Percentiles rank a stretch among this genome's conserved stretches.
Evolutionary conservation across 768 basidiomycete genomes (phyloP).

Genomic region (Strobilomyces echinocephalus): DNA sequence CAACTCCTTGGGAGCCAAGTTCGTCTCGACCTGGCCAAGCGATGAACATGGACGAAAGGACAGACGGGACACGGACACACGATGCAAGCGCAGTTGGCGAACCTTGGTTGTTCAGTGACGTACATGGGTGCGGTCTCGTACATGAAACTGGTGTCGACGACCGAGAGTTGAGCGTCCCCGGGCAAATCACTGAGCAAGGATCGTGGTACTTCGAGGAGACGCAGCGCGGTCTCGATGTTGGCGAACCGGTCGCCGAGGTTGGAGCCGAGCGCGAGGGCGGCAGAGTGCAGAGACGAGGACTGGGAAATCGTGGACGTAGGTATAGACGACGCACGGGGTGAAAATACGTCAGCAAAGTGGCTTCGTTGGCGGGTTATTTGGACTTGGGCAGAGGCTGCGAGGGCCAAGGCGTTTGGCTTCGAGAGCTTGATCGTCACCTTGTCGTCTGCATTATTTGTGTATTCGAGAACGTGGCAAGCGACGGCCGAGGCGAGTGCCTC

Average conservation of each 20-base stretch:
- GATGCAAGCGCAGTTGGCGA: conserved; percentile 88
- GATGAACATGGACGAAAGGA: not conserved
- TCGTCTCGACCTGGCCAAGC: conserved; percentile 61
- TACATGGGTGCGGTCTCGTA: conserved; percentile 98
- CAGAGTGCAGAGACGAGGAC: conserved; percentile 29
- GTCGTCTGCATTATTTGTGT: conserved; percentile 17
- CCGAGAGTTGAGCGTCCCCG: conserved; percentile 29
- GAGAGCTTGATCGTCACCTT: conserved; percentile 52
- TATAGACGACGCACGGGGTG: not conserved
- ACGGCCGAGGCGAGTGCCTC: conserved; percentile 64
- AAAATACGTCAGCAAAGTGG: conserved; percentile 32
- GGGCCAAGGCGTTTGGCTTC: conserved; percentile 69
- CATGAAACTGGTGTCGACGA: conserved; percentile 81
- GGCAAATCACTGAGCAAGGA: conserved; percentile 22
- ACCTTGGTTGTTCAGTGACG: conserved; percentile 80
- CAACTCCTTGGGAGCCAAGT: conserved; percentile 53
- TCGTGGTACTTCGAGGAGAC: conserved; percentile 55
- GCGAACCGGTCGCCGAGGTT: conserved; percentile 85
- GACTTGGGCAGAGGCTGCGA: conserved; percentile 62
- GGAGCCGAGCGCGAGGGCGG: conserved; percentile 78
- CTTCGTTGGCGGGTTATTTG: conserved; percentile 45
- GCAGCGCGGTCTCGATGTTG: conserved; percentile 76
- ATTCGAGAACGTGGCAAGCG: conserved; percentile 42
- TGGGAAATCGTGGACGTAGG: not conserved
- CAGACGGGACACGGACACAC: conserved; percentile 41